These are phyloP conservation scores for Mycosphaerella arachidis DNA, from an alignment of 2,329 filamentous ascomycete species.

Conservation along the genomic window DNA sequence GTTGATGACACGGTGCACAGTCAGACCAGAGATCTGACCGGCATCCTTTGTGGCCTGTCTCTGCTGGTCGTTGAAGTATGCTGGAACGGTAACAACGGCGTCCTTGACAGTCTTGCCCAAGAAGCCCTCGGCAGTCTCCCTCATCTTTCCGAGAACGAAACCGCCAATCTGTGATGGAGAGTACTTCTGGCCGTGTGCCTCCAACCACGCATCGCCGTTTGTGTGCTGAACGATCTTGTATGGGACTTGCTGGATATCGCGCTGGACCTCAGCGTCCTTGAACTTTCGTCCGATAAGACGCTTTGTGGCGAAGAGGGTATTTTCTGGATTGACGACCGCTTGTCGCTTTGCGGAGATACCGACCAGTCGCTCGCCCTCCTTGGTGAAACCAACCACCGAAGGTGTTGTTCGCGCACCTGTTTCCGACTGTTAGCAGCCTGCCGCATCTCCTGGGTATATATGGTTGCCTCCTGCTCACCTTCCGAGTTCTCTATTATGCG, in stretches of 20 bases:
- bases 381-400: slow-evolving; percentile 90
- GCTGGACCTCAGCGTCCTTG: slow-evolving; percentile 87
- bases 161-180: slow-evolving; percentile 98
- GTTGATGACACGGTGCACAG: slow-evolving; percentile 96
- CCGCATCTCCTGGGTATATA: neutral
- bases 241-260: slow-evolving; percentile 93
- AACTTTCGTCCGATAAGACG: slow-evolving; percentile 98
- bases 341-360: slow-evolving; percentile 98
- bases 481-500: slow-evolving; percentile 98
- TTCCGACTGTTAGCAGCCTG: slow-evolving; percentile 15
- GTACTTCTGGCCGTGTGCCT: slow-evolving; percentile 90
- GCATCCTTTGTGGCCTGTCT: slow-evolving; percentile 98
- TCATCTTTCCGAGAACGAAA: slow-evolving; percentile 97
- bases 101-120: slow-evolving; percentile 89
- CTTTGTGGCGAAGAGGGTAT: slow-evolving; percentile 97
- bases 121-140: slow-evolving; percentile 94
- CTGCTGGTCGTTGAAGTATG: slow-evolving; percentile 98
- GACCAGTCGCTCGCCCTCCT: slow-evolving; percentile 92
- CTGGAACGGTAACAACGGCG: slow-evolving; percentile 91
- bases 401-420: slow-evolving; percentile 82
- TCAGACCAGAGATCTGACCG: slow-evolving; percentile 90
- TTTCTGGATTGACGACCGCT: slow-evolving; percentile 96
- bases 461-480: slow-evolving; percentile 52
- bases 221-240: slow-evolving; percentile 98
- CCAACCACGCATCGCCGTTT: slow-evolving; percentile 95